These are phyloP conservation scores for Phaffia australis DNA, from an alignment of 768 basidiomycete genomes.

Conservation along the genomic window DNA sequence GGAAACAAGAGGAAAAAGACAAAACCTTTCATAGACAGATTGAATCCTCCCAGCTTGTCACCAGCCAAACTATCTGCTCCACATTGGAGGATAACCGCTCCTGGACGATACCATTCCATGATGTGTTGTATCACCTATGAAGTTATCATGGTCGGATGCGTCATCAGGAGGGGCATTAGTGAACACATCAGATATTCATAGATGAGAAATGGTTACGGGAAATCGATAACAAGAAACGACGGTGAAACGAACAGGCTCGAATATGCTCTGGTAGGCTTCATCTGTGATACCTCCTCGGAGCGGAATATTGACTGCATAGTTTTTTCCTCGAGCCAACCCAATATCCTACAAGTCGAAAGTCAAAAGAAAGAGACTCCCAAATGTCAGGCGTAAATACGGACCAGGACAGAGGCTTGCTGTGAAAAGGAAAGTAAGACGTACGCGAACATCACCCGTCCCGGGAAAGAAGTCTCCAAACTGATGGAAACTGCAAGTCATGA, in stretches of 20 bases:
- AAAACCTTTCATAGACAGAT: conserved; percentile 71
- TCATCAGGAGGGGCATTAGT: neutral
- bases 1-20: conserved; percentile 17
- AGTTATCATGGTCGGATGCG: neutral
- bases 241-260: conserved; percentile 62
- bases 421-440: conserved; percentile 23
- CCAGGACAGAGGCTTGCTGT: neutral
- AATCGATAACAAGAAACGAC: neutral
- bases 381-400: neutral
- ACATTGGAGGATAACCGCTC: conserved; percentile 82
- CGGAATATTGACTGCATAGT: conserved; percentile 87
- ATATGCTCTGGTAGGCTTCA: conserved; percentile 74
- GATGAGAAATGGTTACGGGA: neutral
- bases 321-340: conserved; percentile 68
- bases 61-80: conserved; percentile 91
- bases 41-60: conserved; percentile 93
- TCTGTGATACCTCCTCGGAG: conserved; percentile 90
- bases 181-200: too few relatives aligned
- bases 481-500: conserved; percentile 95
- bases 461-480: conserved; percentile 95
- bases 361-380: neutral
- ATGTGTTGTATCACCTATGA: conserved; percentile 69
- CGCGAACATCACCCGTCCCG: conserved; percentile 63
- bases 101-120: conserved; percentile 76
- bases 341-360: conserved; percentile 47